Percentiles rank a stretch among this genome's conserved stretches.
Conservation (phyloP, 75 land plant genomes). For the Sequoiadendron giganteum region DNA sequence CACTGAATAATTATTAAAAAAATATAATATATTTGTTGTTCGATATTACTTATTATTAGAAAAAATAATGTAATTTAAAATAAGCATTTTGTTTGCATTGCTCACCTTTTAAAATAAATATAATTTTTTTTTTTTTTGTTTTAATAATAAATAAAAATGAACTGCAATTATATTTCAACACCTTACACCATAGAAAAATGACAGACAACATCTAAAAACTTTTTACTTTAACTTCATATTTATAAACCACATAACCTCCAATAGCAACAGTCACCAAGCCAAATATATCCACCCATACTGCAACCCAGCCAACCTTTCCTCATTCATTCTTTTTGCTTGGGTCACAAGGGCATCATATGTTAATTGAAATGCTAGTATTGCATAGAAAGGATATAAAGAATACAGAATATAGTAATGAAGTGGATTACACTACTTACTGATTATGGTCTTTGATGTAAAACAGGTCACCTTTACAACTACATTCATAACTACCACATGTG, state of each 20-base stretch:
- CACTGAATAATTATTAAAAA: too few relatives aligned
- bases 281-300: slow-evolving; percentile 56
- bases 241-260: slow-evolving; percentile 84
- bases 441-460: slow-evolving; percentile 87
- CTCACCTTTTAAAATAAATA: too few relatives aligned
- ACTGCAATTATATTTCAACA: background rate
- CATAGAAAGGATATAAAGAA: background rate
- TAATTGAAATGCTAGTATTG: background rate
- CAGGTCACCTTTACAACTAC: slow-evolving; percentile 68
- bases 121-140: too few relatives aligned
- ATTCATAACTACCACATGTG: slow-evolving; percentile 94
- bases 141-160: too few relatives aligned
- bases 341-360: background rate
- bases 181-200: background rate
- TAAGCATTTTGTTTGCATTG: too few relatives aligned
- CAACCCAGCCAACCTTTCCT: slow-evolving; percentile 57
- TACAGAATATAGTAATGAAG: background rate
- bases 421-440: slow-evolving; percentile 39
- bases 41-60: too few relatives aligned
- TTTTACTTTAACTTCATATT: slow-evolving; percentile 82
- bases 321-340: slow-evolving; percentile 51
- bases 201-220: background rate
- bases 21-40: too few relatives aligned
- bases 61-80: too few relatives aligned
- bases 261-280: slow-evolving; percentile 50